Conservation (phyloP, 2,329 filamentous ascomycete genomes). For the Chaetothyriales sp. region DNA sequence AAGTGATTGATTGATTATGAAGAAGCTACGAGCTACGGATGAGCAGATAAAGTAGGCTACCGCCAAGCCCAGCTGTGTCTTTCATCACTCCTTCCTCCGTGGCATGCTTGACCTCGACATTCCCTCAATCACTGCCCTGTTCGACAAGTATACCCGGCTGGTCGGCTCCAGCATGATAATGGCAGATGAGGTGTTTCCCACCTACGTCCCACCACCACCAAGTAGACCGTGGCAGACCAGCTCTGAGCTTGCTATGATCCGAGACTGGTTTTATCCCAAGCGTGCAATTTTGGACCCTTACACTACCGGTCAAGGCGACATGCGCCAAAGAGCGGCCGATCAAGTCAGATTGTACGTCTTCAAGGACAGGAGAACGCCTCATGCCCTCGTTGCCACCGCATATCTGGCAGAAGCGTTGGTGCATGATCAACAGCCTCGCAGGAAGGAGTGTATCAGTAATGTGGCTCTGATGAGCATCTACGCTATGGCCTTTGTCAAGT, state of each 20-base stretch:
- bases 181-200: background rate
- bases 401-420: conserved; percentile 15
- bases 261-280: conserved; percentile 17
- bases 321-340: conserved; percentile 14
- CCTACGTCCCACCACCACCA: background rate
- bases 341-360: conserved; percentile 16
- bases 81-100: too few relatives aligned
- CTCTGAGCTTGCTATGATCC: conserved; percentile 17
- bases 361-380: conserved; percentile 12
- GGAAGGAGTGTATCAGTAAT: conserved; percentile 8
- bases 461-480: conserved; percentile 18
- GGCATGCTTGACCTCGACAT: background rate
- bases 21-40: too few relatives aligned
- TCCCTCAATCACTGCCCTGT: background rate
- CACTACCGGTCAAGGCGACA: conserved; percentile 6
- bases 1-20: too few relatives aligned
- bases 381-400: conserved; percentile 14
- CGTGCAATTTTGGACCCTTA: conserved; percentile 13
- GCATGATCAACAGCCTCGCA: conserved; percentile 10
- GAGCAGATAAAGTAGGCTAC: too few relatives aligned
- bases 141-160: conserved; percentile 1
- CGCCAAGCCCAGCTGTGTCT: too few relatives aligned
- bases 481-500: conserved; percentile 18
- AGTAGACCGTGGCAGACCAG: conserved; percentile 13
- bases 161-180: background rate